Conservation (phyloP, 108 stramenopile species). For the Aurantiochytrium sp. region DNA sequence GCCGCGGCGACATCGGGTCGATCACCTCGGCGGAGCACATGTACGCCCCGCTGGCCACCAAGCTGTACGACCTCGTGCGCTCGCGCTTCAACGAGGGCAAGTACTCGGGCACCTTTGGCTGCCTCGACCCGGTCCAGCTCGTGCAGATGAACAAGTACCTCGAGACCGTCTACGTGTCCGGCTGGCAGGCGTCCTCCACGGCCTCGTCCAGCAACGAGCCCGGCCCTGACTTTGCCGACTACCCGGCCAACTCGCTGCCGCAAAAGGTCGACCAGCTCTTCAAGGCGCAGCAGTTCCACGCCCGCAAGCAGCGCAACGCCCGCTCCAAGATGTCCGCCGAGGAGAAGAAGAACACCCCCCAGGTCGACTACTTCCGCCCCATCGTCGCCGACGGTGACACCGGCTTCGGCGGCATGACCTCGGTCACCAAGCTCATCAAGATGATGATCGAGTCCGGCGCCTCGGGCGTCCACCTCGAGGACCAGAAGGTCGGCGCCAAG, state of each 20-base stretch:
- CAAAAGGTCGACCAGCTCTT: slow-evolving; percentile 85
- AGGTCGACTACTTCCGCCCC: slow-evolving; percentile 84
- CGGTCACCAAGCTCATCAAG: slow-evolving; percentile 91
- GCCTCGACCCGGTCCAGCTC: slow-evolving; percentile 90
- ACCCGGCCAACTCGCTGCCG: slow-evolving; percentile 63
- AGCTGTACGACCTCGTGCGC: slow-evolving; percentile 45
- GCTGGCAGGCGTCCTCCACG: slow-evolving; percentile 78
- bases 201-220: slow-evolving; percentile 88
- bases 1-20: slow-evolving; percentile 42
- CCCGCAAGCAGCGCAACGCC: slow-evolving; percentile 77
- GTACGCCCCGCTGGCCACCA: slow-evolving; percentile 35
- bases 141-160: slow-evolving; percentile 88
- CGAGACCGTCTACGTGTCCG: slow-evolving; percentile 76
- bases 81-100: slow-evolving; percentile 53
- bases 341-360: slow-evolving; percentile 48
- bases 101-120: slow-evolving; percentile 89
- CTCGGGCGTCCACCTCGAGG: slow-evolving; percentile 68
- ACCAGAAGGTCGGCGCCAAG: slow-evolving; percentile 76
- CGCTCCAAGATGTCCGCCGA: slow-evolving; percentile 60
- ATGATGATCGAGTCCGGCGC: slow-evolving; percentile 90
- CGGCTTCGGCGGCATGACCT: slow-evolving; percentile 72
- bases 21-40: slow-evolving; percentile 18
- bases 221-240: slow-evolving; percentile 83
- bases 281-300: slow-evolving; percentile 83
- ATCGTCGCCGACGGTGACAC: slow-evolving; percentile 93